Percentiles rank a stretch among this genome's conserved stretches.
Conservation (phyloP, 2,329 filamentous ascomycete genomes). For the Diaporthe sp. region DNA sequence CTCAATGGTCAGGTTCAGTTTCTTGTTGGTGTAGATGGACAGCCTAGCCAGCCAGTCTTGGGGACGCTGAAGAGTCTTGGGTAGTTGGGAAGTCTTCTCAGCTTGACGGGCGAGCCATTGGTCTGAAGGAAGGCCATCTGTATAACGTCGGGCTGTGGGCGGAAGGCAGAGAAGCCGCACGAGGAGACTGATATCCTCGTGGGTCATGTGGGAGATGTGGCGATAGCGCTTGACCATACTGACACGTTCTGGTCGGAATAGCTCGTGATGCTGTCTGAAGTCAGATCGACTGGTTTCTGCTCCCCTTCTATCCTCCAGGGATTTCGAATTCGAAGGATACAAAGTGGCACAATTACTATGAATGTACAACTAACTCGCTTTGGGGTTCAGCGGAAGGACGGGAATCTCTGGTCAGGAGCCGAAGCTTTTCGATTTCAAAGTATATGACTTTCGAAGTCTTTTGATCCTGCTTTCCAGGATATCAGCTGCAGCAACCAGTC, state of each 20-base stretch:
- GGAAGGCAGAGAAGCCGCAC: slow-evolving; percentile 56
- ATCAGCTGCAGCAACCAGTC: slow-evolving; percentile 14
- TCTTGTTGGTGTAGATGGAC: slow-evolving; percentile 43
- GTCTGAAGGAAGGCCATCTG: slow-evolving; percentile 48
- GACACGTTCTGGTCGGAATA: background rate
- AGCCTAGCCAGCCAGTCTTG: slow-evolving; percentile 49
- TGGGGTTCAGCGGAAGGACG: slow-evolving; percentile 1
- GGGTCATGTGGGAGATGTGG: slow-evolving; percentile 46
- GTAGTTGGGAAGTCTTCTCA: slow-evolving; percentile 47
- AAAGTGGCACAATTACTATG: background rate
- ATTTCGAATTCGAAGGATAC: background rate
- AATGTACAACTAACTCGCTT: slow-evolving; percentile 5
- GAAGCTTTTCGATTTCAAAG: background rate
- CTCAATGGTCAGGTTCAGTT: slow-evolving; percentile 36
- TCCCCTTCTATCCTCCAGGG: background rate
- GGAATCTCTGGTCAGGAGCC: background rate
- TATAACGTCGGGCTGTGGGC: slow-evolving; percentile 48
- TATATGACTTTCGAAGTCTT: slow-evolving; percentile 8
- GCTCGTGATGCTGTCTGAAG: background rate
- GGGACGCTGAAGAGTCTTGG: slow-evolving; percentile 51
- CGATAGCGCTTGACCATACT: slow-evolving; percentile 43
- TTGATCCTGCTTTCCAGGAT: slow-evolving; percentile 1
- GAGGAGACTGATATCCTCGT: slow-evolving; percentile 50
- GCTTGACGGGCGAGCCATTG: slow-evolving; percentile 56
- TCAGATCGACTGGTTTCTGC: background rate